A percentile compares a stretch with the other conserved stretches of the same genome.
Evolutionary conservation across 345 rosid genomes (phyloP).

Genomic region (Eucalyptus albens): DNA sequence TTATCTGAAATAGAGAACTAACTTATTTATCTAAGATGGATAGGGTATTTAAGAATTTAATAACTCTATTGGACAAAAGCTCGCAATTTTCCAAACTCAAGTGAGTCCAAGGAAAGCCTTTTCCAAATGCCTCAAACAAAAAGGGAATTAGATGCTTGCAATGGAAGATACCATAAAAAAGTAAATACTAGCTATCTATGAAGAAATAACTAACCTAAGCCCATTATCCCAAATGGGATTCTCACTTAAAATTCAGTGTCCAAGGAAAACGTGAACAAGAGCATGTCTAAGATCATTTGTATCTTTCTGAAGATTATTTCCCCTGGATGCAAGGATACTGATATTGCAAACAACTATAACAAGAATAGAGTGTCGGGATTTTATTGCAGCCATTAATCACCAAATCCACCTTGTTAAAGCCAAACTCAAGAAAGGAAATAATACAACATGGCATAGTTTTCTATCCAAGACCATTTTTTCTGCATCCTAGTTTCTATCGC

Average conservation of each 20-base stretch:
- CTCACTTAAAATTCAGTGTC: constrained; percentile 62
- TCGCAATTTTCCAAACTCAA: constrained; percentile 68
- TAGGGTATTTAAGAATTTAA: constrained; percentile 40
- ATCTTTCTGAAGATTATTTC: constrained; percentile 45
- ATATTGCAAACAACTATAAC: not conserved
- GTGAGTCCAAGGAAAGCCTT: not conserved
- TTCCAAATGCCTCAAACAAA: constrained; percentile 34
- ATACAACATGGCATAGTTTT: not conserved
- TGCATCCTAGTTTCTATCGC: not conserved
- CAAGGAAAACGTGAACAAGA: constrained; percentile 45
- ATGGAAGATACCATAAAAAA: constrained; percentile 5
- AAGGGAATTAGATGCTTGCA: constrained; percentile 62
- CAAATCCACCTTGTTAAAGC: not conserved
- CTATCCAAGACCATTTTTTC: not conserved
- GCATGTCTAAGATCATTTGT: constrained; percentile 12
- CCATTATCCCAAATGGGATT: constrained; percentile 62
- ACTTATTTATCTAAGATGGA: constrained; percentile 30
- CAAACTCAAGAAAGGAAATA: not conserved
- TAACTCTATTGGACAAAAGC: constrained; percentile 44
- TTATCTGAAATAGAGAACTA: constrained; percentile 66
- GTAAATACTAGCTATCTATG: not conserved
- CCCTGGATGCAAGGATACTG: constrained; percentile 17
- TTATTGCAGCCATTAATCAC: not conserved
- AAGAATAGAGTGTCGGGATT: not conserved
- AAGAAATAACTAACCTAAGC: constrained; percentile 31